A percentile compares a stretch with the other conserved stretches of the same genome.
These are phyloP conservation scores for Trichophyton equinum DNA, from an alignment of 2,329 filamentous ascomycete genomes.

Conservation along the genomic window DNA sequence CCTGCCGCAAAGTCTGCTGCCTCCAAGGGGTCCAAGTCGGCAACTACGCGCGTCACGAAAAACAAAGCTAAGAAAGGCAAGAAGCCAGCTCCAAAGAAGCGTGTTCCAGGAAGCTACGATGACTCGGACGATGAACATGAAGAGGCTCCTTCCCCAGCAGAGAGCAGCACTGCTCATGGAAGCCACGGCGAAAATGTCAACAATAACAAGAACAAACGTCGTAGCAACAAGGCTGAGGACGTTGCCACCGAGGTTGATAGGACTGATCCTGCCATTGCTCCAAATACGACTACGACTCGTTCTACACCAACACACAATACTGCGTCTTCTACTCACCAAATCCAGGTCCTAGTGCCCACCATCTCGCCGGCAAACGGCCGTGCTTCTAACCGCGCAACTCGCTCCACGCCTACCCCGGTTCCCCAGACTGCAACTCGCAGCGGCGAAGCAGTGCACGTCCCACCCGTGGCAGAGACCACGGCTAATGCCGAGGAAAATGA, in stretches of 20 bases:
- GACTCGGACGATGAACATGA: not conserved
- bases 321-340: not conserved
- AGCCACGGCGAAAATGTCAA: not conserved
- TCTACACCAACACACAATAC: not conserved
- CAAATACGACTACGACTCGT: not conserved
- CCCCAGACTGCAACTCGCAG: not conserved
- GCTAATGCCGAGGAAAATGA: constrained; percentile 1
- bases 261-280: not conserved
- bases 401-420: not conserved
- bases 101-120: not conserved
- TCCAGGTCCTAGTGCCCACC: not conserved
- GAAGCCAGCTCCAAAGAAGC: constrained; percentile 4
- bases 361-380: not conserved
- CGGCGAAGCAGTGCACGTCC: not conserved
- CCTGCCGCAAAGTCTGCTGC: not conserved
- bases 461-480: not conserved
- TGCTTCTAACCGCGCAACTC: not conserved
- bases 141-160: not conserved
- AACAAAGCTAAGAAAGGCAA: not conserved
- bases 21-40: not conserved
- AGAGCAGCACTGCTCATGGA: not conserved
- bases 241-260: not conserved
- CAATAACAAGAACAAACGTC: not conserved
- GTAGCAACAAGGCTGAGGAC: not conserved
- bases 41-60: constrained; percentile 4